Conservation (phyloP, 2,329 filamentous ascomycete genomes). For the Trichoderma polysporum region DNA sequence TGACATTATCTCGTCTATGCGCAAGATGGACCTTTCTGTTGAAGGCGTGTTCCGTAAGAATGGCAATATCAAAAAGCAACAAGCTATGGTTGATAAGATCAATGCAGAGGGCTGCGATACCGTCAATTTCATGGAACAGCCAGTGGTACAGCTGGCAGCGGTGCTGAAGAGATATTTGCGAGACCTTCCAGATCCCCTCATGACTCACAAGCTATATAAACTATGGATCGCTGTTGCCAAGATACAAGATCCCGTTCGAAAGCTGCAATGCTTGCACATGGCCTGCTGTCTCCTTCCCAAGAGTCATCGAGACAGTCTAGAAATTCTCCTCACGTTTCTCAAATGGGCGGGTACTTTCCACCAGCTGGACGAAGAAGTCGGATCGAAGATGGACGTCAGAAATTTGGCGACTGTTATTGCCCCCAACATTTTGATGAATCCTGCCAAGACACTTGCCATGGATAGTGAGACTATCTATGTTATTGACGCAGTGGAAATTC, state of each 20-base stretch:
- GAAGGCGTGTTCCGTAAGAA: conserved; percentile 99
- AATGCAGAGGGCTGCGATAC: conserved; percentile 82
- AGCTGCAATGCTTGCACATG: conserved; percentile 82
- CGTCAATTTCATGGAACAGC: conserved; percentile 83
- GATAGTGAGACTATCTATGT: conserved; percentile 89
- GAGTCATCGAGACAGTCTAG: conserved; percentile 86
- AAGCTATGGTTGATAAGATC: conserved; percentile 80
- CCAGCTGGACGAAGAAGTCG: conserved; percentile 92
- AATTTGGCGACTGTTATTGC: conserved; percentile 97
- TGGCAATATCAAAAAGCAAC: conserved; percentile 92
- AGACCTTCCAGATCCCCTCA: conserved; percentile 87
- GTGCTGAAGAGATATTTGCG: conserved; percentile 93
- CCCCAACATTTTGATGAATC: conserved; percentile 85
- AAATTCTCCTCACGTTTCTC: conserved; percentile 92
- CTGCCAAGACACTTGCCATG: conserved; percentile 62
- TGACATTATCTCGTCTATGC: conserved; percentile 89
- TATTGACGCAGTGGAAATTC: conserved; percentile 85
- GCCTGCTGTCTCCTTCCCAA: conserved; percentile 92
- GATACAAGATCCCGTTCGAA: conserved; percentile 76
- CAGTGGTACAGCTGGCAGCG: conserved; percentile 89
- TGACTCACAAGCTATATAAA: conserved; percentile 92
- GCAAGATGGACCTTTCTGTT: conserved; percentile 98
- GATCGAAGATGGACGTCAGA: conserved; percentile 98
- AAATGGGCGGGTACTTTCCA: conserved; percentile 98
- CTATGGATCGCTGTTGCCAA: conserved; percentile 90